A percentile compares a stretch with the other conserved stretches of the same genome.
Evolutionary conservation across 108 stramenopile species (phyloP).

Genomic region (Mediolabrus comicus): DNA sequence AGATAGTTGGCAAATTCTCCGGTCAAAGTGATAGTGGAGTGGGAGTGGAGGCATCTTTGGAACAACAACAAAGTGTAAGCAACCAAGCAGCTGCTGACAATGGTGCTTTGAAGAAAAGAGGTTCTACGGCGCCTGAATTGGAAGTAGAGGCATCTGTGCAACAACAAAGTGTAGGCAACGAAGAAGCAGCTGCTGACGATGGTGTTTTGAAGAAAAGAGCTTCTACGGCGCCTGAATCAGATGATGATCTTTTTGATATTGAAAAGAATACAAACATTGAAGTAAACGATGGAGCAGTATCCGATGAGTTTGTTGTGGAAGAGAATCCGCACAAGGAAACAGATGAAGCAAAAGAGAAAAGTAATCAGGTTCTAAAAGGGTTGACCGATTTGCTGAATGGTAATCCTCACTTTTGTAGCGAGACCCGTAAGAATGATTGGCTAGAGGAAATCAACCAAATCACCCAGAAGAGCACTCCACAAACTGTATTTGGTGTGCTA

Average conservation of each 20-base stretch:
- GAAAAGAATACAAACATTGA: neutral
- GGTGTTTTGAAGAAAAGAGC: neutral
- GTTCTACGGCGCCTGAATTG: neutral
- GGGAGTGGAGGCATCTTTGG: neutral
- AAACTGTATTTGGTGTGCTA: slow-evolving; percentile 24
- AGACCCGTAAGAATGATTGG: slow-evolving; percentile 21
- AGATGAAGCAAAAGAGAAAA: slow-evolving; percentile 31
- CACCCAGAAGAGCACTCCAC: neutral
- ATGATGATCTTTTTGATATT: neutral
- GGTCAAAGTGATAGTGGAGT: slow-evolving; percentile 4
- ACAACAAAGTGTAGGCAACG: slow-evolving; percentile 1
- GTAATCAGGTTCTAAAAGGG: slow-evolving; percentile 11
- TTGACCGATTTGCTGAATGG: slow-evolving; percentile 18
- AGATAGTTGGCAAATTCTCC: no score
- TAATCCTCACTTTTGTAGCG: slow-evolving; percentile 24
- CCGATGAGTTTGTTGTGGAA: neutral
- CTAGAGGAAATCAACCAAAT: slow-evolving; percentile 13
- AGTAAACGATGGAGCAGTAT: neutral
- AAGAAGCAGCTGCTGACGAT: neutral
- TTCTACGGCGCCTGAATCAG: neutral
- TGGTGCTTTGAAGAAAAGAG: neutral
- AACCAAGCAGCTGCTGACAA: neutral
- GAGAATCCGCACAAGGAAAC: slow-evolving; percentile 22
- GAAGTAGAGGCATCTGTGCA: neutral
- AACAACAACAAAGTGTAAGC: neutral